A percentile compares a stretch with the other conserved stretches of the same genome.
phyloP scores from a whole-genome alignment of 2,329 filamentous ascomycete genomes.

The Xylaria sp. region DNA sequence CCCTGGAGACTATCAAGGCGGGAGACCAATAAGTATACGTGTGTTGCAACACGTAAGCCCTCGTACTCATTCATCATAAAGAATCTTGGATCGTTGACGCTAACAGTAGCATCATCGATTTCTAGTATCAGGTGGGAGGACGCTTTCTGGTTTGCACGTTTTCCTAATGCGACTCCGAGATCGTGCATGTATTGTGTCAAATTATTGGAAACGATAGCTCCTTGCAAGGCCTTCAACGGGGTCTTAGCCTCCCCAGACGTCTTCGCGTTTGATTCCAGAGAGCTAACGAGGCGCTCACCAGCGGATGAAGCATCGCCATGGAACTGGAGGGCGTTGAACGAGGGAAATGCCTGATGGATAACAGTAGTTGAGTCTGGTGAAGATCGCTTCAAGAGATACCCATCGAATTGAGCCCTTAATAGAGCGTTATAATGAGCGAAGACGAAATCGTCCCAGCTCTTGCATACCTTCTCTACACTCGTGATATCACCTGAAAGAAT shows the following conservation, averaged over 20 bases:
- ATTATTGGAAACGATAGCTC: slow-evolving; percentile 75
- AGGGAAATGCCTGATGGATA: slow-evolving; percentile 68
- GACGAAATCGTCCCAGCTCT: slow-evolving; percentile 85
- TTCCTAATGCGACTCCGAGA: slow-evolving; percentile 65
- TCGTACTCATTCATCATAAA: slow-evolving; percentile 69
- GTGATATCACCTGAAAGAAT: slow-evolving; percentile 85
- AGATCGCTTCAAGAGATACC: slow-evolving; percentile 69
- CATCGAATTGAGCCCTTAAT: slow-evolving; percentile 81
- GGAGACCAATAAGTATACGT: slow-evolving; percentile 73
- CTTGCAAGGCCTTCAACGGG: slow-evolving; percentile 80
- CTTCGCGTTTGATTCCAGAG: slow-evolving; percentile 66
- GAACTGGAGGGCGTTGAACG: slow-evolving; percentile 73
- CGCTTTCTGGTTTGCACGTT: slow-evolving; percentile 58
- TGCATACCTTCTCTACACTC: slow-evolving; percentile 80
- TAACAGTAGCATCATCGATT: slow-evolving; percentile 50
- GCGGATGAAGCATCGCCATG: slow-evolving; percentile 66
- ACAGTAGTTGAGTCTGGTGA: slow-evolving; percentile 64
- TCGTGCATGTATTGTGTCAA: slow-evolving; percentile 68
- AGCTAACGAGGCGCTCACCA: slow-evolving; percentile 69
- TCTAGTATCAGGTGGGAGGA: slow-evolving; percentile 58
- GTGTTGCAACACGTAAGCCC: slow-evolving; percentile 74
- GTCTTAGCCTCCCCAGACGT: slow-evolving; percentile 69
- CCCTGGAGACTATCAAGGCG: slow-evolving; percentile 70
- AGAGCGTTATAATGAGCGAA: slow-evolving; percentile 91
- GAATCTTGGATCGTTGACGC: slow-evolving; percentile 59